Percentiles rank a stretch among this genome's conserved stretches.
Evolutionary conservation across 306 rosid species (phyloP).

Genomic region (Sicyos baderoa): DNA sequence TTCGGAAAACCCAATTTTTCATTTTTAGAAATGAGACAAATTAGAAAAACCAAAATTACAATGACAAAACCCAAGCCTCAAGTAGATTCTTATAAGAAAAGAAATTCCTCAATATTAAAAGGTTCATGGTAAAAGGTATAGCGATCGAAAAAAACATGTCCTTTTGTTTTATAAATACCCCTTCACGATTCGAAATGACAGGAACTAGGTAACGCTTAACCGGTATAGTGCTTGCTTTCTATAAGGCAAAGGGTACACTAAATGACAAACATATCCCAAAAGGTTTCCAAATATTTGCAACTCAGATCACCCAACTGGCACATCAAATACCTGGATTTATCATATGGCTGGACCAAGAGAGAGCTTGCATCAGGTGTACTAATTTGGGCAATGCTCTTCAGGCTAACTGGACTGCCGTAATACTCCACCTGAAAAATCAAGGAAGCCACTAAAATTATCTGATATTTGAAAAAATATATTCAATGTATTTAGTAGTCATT

Average conservation of each 20-base stretch:
- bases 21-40: no score
- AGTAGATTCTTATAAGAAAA: neutral
- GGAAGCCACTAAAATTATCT: neutral
- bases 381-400: slow-evolving; percentile 95
- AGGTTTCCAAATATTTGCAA: slow-evolving; percentile 7
- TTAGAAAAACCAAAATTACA: neutral
- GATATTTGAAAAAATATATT: neutral
- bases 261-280: neutral
- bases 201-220: neutral
- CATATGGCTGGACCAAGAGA: slow-evolving; percentile 78
- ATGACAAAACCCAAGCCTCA: neutral
- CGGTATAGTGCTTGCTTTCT: neutral
- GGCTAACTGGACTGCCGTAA: slow-evolving; percentile 83
- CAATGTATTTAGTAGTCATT: neutral
- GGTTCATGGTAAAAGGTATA: neutral
- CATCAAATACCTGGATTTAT: slow-evolving; percentile 71
- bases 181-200: neutral
- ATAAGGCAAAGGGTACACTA: neutral
- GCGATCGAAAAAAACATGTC: no score
- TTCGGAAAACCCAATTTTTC: neutral
- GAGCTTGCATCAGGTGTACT: slow-evolving; percentile 87
- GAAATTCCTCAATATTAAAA: neutral
- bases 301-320: slow-evolving; percentile 17
- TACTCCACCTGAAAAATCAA: slow-evolving; percentile 67
- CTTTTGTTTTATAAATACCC: no score